A percentile compares a stretch with the other conserved stretches of the same genome.
Evolutionary conservation across 1,284 basidiomycete genomes (phyloP).

Genomic region (Vanrija pseudolonga): DNA sequence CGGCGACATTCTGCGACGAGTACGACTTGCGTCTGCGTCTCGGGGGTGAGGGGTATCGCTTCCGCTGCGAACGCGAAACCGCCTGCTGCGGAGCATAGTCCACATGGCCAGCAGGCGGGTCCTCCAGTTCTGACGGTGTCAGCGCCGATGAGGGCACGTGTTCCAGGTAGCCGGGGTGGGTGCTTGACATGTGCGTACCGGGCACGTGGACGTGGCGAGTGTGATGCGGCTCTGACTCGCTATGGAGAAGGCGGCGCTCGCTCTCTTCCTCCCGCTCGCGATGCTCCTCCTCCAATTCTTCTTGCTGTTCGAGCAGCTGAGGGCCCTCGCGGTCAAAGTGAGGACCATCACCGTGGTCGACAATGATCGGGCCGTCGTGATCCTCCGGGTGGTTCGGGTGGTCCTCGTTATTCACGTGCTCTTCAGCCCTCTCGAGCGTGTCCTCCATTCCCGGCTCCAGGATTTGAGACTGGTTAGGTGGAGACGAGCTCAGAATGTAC

Average conservation of each 20-base stretch:
- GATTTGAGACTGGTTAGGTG: slow-evolving; percentile 18
- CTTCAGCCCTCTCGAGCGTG: background rate
- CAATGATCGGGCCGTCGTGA: too few species aligned
- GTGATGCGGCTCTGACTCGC: background rate
- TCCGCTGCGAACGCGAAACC: background rate
- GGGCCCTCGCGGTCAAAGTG: background rate
- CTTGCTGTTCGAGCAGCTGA: background rate
- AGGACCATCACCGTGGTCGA: too few species aligned
- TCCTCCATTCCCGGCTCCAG: slow-evolving; percentile 5
- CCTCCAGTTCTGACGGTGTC: slow-evolving; percentile 22
- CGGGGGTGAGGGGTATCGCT: slow-evolving; percentile 7
- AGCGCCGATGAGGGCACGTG: slow-evolving; percentile 33
- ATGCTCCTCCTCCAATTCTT: background rate
- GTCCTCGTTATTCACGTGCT: background rate
- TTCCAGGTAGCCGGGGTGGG: slow-evolving; percentile 30
- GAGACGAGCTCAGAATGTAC: slow-evolving; percentile 45
- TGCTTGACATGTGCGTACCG: slow-evolving; percentile 32
- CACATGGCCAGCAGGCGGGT: background rate
- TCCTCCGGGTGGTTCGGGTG: background rate
- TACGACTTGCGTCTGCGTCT: slow-evolving; percentile 7
- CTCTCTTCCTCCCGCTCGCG: slow-evolving; percentile 2
- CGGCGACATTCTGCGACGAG: slow-evolving; percentile 56
- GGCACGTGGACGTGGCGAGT: background rate
- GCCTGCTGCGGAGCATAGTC: background rate
- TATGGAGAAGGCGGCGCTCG: background rate